A percentile compares a stretch with the other conserved stretches of the same genome.
phyloP scores from a whole-genome alignment of 345 rosid genomes.

The Arabidopsis arenosa region DNA sequence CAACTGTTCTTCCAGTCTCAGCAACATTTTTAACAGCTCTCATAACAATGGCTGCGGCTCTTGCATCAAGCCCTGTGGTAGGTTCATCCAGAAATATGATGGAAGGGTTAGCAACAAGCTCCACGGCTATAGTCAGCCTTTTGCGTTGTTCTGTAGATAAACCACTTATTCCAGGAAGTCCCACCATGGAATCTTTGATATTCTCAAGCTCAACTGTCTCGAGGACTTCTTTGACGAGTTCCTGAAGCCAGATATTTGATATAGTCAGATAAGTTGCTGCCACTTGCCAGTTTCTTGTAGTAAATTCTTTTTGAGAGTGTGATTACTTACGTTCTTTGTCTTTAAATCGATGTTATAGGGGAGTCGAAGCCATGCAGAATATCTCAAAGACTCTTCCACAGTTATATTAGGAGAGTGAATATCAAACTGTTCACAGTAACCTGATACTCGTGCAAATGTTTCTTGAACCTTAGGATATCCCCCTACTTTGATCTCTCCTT shows the following conservation, averaged over 20 bases:
- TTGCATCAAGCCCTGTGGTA: slow-evolving; percentile 59
- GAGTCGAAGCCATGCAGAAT: slow-evolving; percentile 64
- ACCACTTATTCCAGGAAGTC: slow-evolving; percentile 50
- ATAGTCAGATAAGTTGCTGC: not conserved
- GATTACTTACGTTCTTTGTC: slow-evolving; percentile 46
- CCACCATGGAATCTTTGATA: slow-evolving; percentile 53
- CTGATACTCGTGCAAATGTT: slow-evolving; percentile 67
- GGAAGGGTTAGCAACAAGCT: slow-evolving; percentile 62
- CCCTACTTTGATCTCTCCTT: slow-evolving; percentile 64
- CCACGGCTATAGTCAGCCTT: slow-evolving; percentile 58
- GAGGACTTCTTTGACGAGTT: slow-evolving; percentile 51
- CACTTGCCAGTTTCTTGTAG: not conserved
- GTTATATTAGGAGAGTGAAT: slow-evolving; percentile 71
- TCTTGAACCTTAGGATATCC: slow-evolving; percentile 66
- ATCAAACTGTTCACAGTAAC: slow-evolving; percentile 73
- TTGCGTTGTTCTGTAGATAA: slow-evolving; percentile 62
- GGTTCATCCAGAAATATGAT: slow-evolving; percentile 65
- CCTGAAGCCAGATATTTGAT: slow-evolving; percentile 38
- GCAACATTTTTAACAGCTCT: slow-evolving; percentile 58
- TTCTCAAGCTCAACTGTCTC: slow-evolving; percentile 57
- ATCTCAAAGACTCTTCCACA: slow-evolving; percentile 60
- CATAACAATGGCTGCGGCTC: slow-evolving; percentile 67
- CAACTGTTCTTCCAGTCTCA: slow-evolving; percentile 57
- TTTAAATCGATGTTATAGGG: slow-evolving; percentile 46
- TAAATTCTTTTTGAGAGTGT: slow-evolving; percentile 1